Evolutionary conservation across 345 rosid genomes (phyloP).

Genomic region (Boechera retrofracta): DNA sequence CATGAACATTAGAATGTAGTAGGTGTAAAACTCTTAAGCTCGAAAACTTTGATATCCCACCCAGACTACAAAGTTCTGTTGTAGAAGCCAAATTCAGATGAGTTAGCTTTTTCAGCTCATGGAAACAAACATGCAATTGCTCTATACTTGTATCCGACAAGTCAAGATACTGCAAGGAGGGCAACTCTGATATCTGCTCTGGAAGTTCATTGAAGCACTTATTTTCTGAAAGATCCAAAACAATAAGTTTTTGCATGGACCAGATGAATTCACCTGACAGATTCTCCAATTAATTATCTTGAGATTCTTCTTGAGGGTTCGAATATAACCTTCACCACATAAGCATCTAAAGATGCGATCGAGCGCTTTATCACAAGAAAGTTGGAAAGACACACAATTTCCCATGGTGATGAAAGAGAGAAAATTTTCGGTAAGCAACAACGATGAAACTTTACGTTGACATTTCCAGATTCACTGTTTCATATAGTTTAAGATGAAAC

Average conservation of each 20-base stretch:
- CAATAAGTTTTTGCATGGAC: not conserved
- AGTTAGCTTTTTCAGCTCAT: no score
- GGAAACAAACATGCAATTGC: no score
- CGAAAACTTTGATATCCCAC: not conserved
- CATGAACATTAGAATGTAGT: fast-evolving
- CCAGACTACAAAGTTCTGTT: not conserved
- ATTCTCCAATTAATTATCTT: conserved; percentile 3
- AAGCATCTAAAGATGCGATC: not conserved
- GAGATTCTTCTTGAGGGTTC: not conserved
- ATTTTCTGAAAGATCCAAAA: not conserved
- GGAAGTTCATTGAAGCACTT: not conserved
- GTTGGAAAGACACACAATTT: no score
- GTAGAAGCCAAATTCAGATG: no score
- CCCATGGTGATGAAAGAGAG: not conserved
- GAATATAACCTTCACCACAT: not conserved
- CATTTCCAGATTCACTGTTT: no score
- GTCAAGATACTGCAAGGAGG: conserved; percentile 33
- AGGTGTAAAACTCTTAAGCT: not conserved
- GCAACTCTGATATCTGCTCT: conserved; percentile 22
- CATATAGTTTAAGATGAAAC: no score
- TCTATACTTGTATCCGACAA: not conserved
- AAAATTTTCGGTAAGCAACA: not conserved
- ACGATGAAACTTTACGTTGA: not conserved
- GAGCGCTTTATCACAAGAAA: no score
- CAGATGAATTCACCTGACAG: not conserved